These are phyloP conservation scores for Talaromyces trachyspermus DNA, from an alignment of 495 filamentous ascomycete species.

Conservation along the genomic window DNA sequence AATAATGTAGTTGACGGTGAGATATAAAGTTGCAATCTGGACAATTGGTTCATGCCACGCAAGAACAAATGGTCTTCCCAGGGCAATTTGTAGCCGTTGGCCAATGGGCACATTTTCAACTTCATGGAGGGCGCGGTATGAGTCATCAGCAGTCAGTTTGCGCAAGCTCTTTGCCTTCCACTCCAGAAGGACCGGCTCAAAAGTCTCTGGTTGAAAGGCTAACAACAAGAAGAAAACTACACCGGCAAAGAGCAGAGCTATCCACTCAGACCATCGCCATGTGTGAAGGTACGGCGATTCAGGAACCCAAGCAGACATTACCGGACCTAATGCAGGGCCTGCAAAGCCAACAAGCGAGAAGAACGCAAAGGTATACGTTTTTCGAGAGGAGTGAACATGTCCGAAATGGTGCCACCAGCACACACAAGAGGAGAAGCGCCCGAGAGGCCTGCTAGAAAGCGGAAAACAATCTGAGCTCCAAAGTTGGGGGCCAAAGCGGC, in stretches of 20 bases:
- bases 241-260: background rate
- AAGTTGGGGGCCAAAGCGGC: conserved; percentile 44
- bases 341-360: background rate
- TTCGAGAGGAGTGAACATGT: conserved; percentile 45
- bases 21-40: background rate
- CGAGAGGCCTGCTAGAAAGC: conserved; percentile 47
- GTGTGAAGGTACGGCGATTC: background rate
- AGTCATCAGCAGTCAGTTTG: conserved; percentile 28
- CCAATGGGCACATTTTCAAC: conserved; percentile 22
- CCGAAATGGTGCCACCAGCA: conserved; percentile 44
- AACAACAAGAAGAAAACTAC: background rate
- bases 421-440: conserved; percentile 45
- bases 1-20: background rate
- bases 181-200: conserved; percentile 34
- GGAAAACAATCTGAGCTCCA: conserved; percentile 40
- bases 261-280: background rate
- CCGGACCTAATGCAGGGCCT: background rate
- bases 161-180: conserved; percentile 42
- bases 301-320: background rate
- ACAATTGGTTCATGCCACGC: background rate
- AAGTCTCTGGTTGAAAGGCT: conserved; percentile 38
- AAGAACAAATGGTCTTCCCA: conserved; percentile 31
- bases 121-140: conserved; percentile 25
- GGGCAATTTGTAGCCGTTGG: conserved; percentile 20
- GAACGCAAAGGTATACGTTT: too few relatives aligned